Evolutionary conservation across 2,329 filamentous ascomycete genomes (phyloP), one percentile per base, ranked within the genome.

Genomic region (Fusarium burgessii): DNA sequence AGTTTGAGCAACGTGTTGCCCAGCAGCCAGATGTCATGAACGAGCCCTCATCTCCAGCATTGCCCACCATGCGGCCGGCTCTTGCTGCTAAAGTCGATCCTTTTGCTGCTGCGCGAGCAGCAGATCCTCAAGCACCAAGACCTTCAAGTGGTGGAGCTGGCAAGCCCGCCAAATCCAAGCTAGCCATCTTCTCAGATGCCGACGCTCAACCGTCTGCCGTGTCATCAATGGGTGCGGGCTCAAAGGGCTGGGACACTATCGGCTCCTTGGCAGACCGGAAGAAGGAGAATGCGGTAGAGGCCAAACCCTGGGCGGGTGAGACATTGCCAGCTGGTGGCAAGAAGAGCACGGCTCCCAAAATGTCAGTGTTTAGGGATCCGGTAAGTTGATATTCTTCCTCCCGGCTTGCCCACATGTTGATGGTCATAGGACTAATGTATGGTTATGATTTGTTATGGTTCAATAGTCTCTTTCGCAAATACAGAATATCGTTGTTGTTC

Each of bases 391-490:
- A 74, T 72, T 70, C 71, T 74, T 71, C 70, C 74, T 71, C 74
- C 77, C 74, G 79, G 80, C 81, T 79, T 82, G 82, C 79, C 85
- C 87, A 87, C 81, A 86, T 94, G 89, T 96, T 96, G 93, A 96
- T 94, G 87, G 90, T 88, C 86, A 89, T 89, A 98, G 95, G 94
- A 97, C 95, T 98, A 97, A 98, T 95, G 82, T 88, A 89, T 78
- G 76, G 72, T 76, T 77, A 75, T 78, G 78, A 80, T 74, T 82
- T 77, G 79, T 82, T 78, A 80, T 62, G 85, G 74, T 81, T 80
- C 61, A 77, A 78, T 85, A 91, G 89, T 88, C 85, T 81, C 83
- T 86, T 78, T 82, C 86, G 77, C 88, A 88, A 83, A 86, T 90
- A 84, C 84, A 89, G 83, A 88, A 88, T 82, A 88, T 90, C 83